A percentile compares a stretch with the other conserved stretches of the same genome.
Conservation (phyloP, 176 grass and related monocot species). For the Triticum aestivum region IWGSC_CS_RefSeq_v2.1 NC_057806.1:311556261-311556760, state of each 20-base stretch:
- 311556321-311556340: constrained; percentile 21
- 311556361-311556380: constrained; percentile 47
- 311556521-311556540: not conserved
- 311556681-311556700: constrained; percentile 51
- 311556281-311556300: constrained; percentile 4
- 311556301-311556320: constrained; percentile 27
- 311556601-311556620: constrained; percentile 17
- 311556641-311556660: constrained; percentile 73
- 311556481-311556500: constrained; percentile 34
- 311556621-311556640: constrained; percentile 24
- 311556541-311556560: constrained; percentile 16
- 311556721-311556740: constrained; percentile 67
- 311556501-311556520: constrained; percentile 22
- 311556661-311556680: constrained; percentile 64
- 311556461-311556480: constrained; percentile 33
- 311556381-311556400: constrained; percentile 65
- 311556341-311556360: constrained; percentile 50
- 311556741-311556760: constrained; percentile 78
- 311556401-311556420: constrained; percentile 48
- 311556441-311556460: constrained; percentile 44
- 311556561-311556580: constrained; percentile 31
- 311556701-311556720: constrained; percentile 87
- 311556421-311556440: constrained; percentile 1
- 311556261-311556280: constrained; percentile 23
- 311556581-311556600: not conserved